Conservation (phyloP, 257 asterid species). For the Ilex aquifolium region DNA sequence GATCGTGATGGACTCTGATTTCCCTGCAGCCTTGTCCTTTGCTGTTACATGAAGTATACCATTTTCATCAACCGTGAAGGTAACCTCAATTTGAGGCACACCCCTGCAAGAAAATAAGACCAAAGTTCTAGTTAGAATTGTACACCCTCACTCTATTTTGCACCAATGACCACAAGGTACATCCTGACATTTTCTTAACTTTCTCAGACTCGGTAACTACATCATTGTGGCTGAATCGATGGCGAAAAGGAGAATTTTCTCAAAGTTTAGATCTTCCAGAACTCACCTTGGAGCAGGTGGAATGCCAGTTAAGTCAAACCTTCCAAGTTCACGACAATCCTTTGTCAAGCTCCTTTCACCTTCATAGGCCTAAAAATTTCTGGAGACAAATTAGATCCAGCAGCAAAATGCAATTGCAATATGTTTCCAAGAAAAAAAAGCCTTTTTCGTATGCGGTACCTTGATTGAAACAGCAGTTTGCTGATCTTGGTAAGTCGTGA, state of each 20-base stretch:
- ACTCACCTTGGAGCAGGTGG: conserved; percentile 91
- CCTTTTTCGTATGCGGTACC: conserved; percentile 29
- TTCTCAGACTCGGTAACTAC: too few relatives aligned
- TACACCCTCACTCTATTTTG: too few relatives aligned
- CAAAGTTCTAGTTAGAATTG: neutral
- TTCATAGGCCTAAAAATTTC: conserved; percentile 46
- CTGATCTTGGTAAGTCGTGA: conserved; percentile 97
- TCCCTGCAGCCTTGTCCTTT: conserved; percentile 90
- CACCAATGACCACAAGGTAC: too few relatives aligned
- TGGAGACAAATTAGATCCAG: too few relatives aligned
- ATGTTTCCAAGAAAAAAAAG: too few relatives aligned
- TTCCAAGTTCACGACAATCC: conserved; percentile 89
- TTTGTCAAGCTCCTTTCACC: conserved; percentile 94
- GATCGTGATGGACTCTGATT: conserved; percentile 84
- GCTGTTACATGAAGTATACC: conserved; percentile 91
- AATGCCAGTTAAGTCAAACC: conserved; percentile 80
- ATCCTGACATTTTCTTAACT: neutral
- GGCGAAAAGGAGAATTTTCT: too few relatives aligned
- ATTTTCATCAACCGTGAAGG: conserved; percentile 94
- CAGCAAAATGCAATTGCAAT: too few relatives aligned
- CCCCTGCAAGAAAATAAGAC: conserved; percentile 47
- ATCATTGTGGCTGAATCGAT: too few relatives aligned
- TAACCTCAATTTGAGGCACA: conserved; percentile 91
- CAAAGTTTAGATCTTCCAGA: neutral
- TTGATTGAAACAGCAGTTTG: conserved; percentile 86